phyloP scores from a whole-genome alignment of 2,329 filamentous ascomycete species.

The Aspergillus oerlinghausenensis region DNA sequence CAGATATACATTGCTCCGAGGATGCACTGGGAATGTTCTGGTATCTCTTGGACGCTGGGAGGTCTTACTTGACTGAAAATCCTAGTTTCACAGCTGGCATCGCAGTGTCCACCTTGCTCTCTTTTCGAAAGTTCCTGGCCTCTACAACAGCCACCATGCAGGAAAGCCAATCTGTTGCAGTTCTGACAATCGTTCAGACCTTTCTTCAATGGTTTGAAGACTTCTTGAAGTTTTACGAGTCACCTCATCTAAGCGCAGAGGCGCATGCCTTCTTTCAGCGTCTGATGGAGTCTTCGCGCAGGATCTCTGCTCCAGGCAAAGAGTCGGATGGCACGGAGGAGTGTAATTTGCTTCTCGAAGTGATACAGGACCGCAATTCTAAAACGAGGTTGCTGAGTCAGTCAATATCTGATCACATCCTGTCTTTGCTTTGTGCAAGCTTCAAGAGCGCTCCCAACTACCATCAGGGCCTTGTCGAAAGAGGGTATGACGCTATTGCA shows the following conservation, averaged over 20 bases:
- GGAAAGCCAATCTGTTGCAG: slow-evolving; percentile 73
- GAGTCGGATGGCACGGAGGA: slow-evolving; percentile 68
- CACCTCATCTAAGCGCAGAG: slow-evolving; percentile 44
- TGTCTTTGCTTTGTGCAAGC: slow-evolving; percentile 60
- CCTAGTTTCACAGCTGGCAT: slow-evolving; percentile 79
- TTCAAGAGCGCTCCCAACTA: slow-evolving; percentile 61
- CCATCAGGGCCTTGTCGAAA: slow-evolving; percentile 63
- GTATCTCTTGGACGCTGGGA: slow-evolving; percentile 71
- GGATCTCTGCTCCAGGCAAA: slow-evolving; percentile 64
- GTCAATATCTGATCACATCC: slow-evolving; percentile 50
- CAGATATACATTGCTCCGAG: slow-evolving; percentile 81
- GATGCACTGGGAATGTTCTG: slow-evolving; percentile 83
- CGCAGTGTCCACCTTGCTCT: slow-evolving; percentile 71
- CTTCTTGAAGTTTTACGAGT: slow-evolving; percentile 62
- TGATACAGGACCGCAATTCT: slow-evolving; percentile 68
- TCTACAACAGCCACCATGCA: slow-evolving; percentile 77
- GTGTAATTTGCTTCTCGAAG: slow-evolving; percentile 70
- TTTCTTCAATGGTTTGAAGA: slow-evolving; percentile 77
- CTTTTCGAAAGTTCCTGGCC: slow-evolving; percentile 69
- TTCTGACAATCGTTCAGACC: slow-evolving; percentile 66
- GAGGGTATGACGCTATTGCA: slow-evolving; percentile 58
- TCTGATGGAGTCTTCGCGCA: slow-evolving; percentile 65
- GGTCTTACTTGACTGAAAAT: slow-evolving; percentile 57
- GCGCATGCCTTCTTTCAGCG: slow-evolving; percentile 58
- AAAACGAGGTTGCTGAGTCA: slow-evolving; percentile 64